Conservation (phyloP, 768 basidiomycete genomes). For the Macrolepiota dolichaula region DNA sequence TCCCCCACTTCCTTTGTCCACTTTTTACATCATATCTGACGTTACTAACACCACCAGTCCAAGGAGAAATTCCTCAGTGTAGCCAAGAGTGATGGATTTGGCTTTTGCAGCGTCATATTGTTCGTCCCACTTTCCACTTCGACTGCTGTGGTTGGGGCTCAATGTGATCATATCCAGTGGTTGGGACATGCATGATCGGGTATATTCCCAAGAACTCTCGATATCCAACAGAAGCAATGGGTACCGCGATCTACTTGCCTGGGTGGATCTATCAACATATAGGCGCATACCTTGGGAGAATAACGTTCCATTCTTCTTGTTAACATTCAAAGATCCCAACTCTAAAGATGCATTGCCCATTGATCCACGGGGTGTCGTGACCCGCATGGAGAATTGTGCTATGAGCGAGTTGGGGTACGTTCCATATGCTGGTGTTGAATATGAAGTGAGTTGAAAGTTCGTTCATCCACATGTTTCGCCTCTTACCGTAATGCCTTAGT, state of each 20-base stretch:
- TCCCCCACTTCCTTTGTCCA: not conserved
- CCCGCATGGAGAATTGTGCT: conserved; percentile 35
- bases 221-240: conserved; percentile 93
- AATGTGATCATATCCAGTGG: conserved; percentile 41
- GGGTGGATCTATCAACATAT: conserved; percentile 83
- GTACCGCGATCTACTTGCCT: conserved; percentile 84
- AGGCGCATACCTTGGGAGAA: conserved; percentile 92
- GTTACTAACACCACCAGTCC: conserved; percentile 46
- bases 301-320: conserved; percentile 89
- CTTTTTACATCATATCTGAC: conserved; percentile 9
- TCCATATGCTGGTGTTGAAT: conserved; percentile 88
- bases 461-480: not conserved
- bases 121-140: conserved; percentile 29
- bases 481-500: conserved; percentile 39
- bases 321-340: conserved; percentile 87
- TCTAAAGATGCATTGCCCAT: conserved; percentile 73
- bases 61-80: conserved; percentile 89
- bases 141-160: not conserved
- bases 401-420: conserved; percentile 37
- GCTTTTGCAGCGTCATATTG: conserved; percentile 94
- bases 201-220: conserved; percentile 81
- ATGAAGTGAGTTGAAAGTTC: conserved; percentile 58
- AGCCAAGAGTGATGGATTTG: conserved; percentile 78
- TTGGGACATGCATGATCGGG: conserved; percentile 89
- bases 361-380: conserved; percentile 84